Evolutionary conservation across 2,329 filamentous ascomycete genomes (phyloP).

Genomic region (Rasamsonia emersonii): DNA sequence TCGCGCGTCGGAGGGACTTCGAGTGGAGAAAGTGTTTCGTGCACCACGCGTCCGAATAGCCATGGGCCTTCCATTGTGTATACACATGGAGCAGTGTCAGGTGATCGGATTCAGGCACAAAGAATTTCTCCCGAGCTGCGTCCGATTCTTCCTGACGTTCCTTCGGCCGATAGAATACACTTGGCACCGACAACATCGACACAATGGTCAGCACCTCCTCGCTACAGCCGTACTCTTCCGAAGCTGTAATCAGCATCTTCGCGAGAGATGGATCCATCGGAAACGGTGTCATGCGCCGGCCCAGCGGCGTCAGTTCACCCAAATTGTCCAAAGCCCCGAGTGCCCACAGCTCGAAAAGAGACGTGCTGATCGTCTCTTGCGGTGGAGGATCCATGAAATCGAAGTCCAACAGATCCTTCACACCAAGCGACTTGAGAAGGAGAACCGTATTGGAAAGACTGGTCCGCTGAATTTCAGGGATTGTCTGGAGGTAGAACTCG

Average conservation of each 20-base stretch:
- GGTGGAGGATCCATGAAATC: conserved; percentile 99
- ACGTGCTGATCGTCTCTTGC: conserved; percentile 95
- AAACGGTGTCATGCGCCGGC: conserved; percentile 90
- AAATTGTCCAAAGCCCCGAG: conserved; percentile 89
- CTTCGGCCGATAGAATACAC: conserved; percentile 93
- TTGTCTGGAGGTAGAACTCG: conserved; percentile 92
- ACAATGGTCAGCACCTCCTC: conserved; percentile 99
- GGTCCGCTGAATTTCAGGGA: conserved; percentile 94
- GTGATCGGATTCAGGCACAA: conserved; percentile 95
- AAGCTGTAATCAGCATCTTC: conserved; percentile 87
- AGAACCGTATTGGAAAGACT: conserved; percentile 93
- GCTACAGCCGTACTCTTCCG: conserved; percentile 81
- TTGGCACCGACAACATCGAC: conserved; percentile 93
- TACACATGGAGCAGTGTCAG: conserved; percentile 93
- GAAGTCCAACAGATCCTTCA: conserved; percentile 90
- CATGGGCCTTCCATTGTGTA: conserved; percentile 88
- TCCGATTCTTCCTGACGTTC: conserved; percentile 96
- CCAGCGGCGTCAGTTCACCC: conserved; percentile 79
- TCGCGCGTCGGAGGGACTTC: conserved; percentile 84
- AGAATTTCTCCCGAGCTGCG: conserved; percentile 92
- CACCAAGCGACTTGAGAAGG: conserved; percentile 85
- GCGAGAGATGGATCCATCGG: conserved; percentile 96
- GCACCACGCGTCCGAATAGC: conserved; percentile 85
- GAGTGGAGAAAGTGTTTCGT: conserved; percentile 86
- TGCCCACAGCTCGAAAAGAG: conserved; percentile 95